These are phyloP conservation scores for Mortierella sp. DNA, from an alignment of 371 early-diverging fungal species.

Conservation along the genomic window DNA sequence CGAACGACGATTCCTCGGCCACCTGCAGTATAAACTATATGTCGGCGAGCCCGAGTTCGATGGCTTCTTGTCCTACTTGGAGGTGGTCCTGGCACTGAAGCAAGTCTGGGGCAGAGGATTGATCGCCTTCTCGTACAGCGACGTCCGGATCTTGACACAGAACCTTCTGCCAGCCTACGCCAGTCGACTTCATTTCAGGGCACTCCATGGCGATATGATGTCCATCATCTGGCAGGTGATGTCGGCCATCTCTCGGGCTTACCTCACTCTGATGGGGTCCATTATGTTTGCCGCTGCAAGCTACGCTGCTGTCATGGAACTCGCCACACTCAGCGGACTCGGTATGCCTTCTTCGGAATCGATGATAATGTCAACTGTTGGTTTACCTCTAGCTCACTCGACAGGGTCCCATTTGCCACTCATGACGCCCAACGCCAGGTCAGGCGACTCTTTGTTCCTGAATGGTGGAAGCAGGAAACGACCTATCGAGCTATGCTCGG, in stretches of 20 bases:
- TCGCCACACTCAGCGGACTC: conserved; percentile 13
- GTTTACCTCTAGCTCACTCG: background rate
- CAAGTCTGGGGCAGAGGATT: conserved; percentile 53
- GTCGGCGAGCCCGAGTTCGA: conserved; percentile 63
- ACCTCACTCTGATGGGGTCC: conserved; percentile 44
- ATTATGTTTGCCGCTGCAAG: conserved; percentile 45
- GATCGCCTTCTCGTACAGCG: conserved; percentile 63
- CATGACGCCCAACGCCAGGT: background rate
- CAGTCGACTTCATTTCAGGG: conserved; percentile 60
- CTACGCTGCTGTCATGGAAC: conserved; percentile 38
- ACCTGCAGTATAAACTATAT: conserved; percentile 61
- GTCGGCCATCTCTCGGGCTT: conserved; percentile 36
- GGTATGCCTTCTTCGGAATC: background rate
- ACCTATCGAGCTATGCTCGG: background rate
- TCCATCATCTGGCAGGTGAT: conserved; percentile 51
- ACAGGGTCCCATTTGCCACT: conserved; percentile 14
- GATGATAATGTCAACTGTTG: background rate
- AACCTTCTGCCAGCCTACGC: conserved; percentile 62
- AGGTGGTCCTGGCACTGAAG: conserved; percentile 63
- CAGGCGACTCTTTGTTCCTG: background rate
- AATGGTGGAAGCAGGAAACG: background rate
- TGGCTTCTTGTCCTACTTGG: conserved; percentile 65
- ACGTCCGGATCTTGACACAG: conserved; percentile 66
- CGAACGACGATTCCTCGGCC: conserved; percentile 63
- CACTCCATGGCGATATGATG: conserved; percentile 50